These are phyloP conservation scores for Microsporum canis DNA, from an alignment of 2,329 filamentous ascomycete species.

Conservation along the genomic window DNA sequence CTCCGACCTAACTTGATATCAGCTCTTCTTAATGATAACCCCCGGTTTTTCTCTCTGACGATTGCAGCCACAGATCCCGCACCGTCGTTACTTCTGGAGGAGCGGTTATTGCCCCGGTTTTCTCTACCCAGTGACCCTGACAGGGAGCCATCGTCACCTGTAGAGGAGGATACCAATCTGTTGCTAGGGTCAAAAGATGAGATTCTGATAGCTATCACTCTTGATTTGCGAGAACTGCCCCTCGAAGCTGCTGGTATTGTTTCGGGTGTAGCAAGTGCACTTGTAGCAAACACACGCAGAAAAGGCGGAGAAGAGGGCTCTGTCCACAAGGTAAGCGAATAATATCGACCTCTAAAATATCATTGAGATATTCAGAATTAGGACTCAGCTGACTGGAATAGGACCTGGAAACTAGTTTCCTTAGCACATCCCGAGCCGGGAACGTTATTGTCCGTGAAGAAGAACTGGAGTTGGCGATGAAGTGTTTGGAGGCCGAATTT, in stretches of 20 bases:
- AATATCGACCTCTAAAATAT: neutral
- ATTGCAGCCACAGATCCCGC: constrained; percentile 35
- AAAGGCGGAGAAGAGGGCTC: constrained; percentile 24
- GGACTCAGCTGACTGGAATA: constrained; percentile 7
- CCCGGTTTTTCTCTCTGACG: constrained; percentile 41
- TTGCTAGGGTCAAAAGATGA: constrained; percentile 62
- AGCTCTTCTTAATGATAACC: constrained; percentile 28
- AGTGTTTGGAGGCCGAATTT: constrained; percentile 46
- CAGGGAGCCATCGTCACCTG: constrained; percentile 35
- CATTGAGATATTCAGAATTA: neutral
- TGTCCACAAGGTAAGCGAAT: neutral
- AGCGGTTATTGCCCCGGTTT: constrained; percentile 51
- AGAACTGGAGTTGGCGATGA: constrained; percentile 61
- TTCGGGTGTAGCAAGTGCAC: constrained; percentile 74
- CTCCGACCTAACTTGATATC: constrained; percentile 30
- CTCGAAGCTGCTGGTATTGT: constrained; percentile 89
- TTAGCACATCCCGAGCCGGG: constrained; percentile 78
- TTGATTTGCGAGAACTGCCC: constrained; percentile 70
- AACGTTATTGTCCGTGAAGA: constrained; percentile 74
- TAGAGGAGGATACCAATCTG: constrained; percentile 44
- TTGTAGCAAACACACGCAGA: constrained; percentile 60
- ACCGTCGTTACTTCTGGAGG: constrained; percentile 37
- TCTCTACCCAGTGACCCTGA: constrained; percentile 59
- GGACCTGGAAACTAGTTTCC: constrained; percentile 69
- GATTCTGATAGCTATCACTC: constrained; percentile 70